Evolutionary conservation across 75 land plant genomes (phyloP).

Genomic region (Pseudotsuga menziesii): DNA sequence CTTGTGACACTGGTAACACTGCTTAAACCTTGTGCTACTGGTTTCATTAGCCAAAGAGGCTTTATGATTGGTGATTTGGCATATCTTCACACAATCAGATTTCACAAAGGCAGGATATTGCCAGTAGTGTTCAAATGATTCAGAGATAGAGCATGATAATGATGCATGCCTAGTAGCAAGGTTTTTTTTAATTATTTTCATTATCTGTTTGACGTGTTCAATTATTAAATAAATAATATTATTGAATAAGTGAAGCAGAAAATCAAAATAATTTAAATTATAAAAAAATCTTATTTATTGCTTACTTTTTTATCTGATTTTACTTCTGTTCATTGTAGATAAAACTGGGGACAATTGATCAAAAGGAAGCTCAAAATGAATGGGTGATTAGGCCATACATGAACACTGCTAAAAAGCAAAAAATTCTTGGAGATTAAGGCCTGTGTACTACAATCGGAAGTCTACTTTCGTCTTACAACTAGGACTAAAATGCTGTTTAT

Average conservation of each 20-base stretch:
- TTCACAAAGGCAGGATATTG: neutral
- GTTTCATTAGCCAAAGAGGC: too few relatives aligned
- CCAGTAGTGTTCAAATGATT: neutral
- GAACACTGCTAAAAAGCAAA: slow-evolving; percentile 77
- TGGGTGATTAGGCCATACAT: slow-evolving; percentile 94
- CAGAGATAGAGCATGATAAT: neutral
- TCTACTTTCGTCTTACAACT: too few relatives aligned
- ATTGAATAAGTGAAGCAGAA: too few relatives aligned
- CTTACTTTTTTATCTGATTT: neutral
- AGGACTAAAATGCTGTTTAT: too few relatives aligned
- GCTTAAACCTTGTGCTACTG: too few relatives aligned
- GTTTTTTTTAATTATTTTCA: neutral
- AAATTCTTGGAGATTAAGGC: slow-evolving; percentile 44
- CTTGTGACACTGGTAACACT: too few relatives aligned
- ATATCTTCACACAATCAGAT: neutral
- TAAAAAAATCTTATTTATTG: too few relatives aligned
- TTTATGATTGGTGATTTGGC: neutral
- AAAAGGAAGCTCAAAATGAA: slow-evolving; percentile 81
- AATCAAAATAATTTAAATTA: too few relatives aligned
- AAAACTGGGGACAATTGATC: slow-evolving; percentile 91
- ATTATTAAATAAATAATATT: neutral
- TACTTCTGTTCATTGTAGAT: slow-evolving; percentile 36
- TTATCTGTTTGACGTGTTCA: neutral
- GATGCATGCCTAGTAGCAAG: neutral
- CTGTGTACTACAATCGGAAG: neutral